These are phyloP conservation scores for Magnolia sinica DNA, from an alignment of 164 flowering plant species.

Conservation along the genomic window DNA sequence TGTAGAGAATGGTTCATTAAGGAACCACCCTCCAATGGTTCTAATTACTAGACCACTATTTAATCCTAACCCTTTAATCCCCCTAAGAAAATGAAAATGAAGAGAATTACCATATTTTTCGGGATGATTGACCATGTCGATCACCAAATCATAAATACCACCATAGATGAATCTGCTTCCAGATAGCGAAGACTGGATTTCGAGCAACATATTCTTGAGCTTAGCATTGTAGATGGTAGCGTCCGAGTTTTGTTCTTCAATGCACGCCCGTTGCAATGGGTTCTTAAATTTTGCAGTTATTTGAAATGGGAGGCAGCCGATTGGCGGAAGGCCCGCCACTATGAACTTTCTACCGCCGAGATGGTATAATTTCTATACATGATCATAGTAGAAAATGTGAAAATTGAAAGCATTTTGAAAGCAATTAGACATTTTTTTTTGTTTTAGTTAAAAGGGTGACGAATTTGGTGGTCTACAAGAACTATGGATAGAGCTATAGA, in stretches of 20 bases:
- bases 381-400: too few species aligned
- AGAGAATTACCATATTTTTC: slow-evolving; percentile 22
- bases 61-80: too few species aligned
- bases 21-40: too few species aligned
- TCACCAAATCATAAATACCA: slow-evolving; percentile 21
- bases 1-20: too few species aligned
- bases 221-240: slow-evolving; percentile 4
- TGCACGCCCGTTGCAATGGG: not conserved
- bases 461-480: too few species aligned
- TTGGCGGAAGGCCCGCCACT: not conserved
- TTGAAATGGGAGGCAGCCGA: slow-evolving; percentile 8
- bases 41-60: too few species aligned
- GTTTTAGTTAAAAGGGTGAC: too few species aligned
- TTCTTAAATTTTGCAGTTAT: not conserved
- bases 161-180: slow-evolving; percentile 24
- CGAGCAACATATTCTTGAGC: not conserved
- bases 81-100: too few species aligned
- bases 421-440: too few species aligned
- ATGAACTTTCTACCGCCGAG: slow-evolving; percentile 9
- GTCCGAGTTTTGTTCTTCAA: slow-evolving; percentile 6
- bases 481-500: too few species aligned
- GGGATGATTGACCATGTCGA: slow-evolving; percentile 35
- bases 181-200: slow-evolving; percentile 4
- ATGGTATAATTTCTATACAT: not conserved
- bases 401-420: too few species aligned